Evolutionary conservation across 768 basidiomycete genomes (phyloP).

Genomic region (Termitomyces sp.): DNA sequence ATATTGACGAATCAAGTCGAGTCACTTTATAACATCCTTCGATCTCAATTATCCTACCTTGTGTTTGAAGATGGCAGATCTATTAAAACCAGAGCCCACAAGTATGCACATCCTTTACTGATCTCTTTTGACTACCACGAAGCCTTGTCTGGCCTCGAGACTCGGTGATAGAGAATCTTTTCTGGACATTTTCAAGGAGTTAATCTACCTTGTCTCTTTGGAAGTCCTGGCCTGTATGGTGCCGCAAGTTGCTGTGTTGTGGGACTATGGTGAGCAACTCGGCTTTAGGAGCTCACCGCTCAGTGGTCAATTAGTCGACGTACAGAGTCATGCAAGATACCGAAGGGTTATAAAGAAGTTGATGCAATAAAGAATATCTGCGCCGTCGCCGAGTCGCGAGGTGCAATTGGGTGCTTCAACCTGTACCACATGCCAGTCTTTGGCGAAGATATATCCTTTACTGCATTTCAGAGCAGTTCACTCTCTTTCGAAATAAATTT

Average conservation of each 20-base stretch:
- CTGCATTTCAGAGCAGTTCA: background rate
- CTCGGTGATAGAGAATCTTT: background rate
- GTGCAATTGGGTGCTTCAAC: conserved; percentile 30
- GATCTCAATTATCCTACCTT: conserved; percentile 3
- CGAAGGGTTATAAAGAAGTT: conserved; percentile 25
- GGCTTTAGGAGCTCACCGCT: background rate
- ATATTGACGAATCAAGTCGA: background rate
- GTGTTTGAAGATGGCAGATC: background rate
- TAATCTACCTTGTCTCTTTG: background rate
- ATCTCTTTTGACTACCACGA: background rate
- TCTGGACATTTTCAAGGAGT: background rate
- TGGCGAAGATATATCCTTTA: background rate
- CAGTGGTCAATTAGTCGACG: background rate
- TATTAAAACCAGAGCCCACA: background rate
- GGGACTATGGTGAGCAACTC: conserved; percentile 26
- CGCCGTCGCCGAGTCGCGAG: conserved; percentile 24
- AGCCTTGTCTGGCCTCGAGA: background rate
- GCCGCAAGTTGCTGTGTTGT: conserved; percentile 20
- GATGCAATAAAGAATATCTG: conserved; percentile 28
- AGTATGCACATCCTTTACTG: background rate
- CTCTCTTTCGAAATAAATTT: background rate
- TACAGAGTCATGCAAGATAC: conserved; percentile 31
- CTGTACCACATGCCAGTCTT: conserved; percentile 19
- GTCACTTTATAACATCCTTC: conserved; percentile 6
- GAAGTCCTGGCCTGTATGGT: background rate